Conservation (phyloP, 2,329 filamentous ascomycete species). For the Tolypocladium tundrense region DNA sequence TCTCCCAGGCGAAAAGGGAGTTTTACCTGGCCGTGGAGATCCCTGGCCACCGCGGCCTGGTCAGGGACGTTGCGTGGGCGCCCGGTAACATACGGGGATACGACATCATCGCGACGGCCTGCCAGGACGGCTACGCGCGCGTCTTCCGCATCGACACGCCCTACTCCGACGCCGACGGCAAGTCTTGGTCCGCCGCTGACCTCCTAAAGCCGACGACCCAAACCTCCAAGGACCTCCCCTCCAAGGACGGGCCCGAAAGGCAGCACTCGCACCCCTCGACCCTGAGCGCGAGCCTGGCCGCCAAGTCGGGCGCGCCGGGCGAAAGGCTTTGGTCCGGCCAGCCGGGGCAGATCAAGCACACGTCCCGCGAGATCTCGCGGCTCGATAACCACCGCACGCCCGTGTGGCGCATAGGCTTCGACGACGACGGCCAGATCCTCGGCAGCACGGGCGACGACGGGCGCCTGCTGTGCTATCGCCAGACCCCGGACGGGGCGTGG, state of each 20-base stretch:
- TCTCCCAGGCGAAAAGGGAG: slow-evolving; percentile 52
- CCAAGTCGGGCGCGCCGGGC: slow-evolving; percentile 33
- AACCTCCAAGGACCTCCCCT: slow-evolving; percentile 13
- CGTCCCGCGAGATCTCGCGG: slow-evolving; percentile 51
- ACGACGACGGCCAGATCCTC: slow-evolving; percentile 59
- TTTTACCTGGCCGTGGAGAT: slow-evolving; percentile 81
- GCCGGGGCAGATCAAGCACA: slow-evolving; percentile 57
- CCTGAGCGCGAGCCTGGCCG: slow-evolving; percentile 42
- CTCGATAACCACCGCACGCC: slow-evolving; percentile 59
- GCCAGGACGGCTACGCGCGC: slow-evolving; percentile 80
- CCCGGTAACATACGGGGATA: slow-evolving; percentile 83
- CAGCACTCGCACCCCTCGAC: slow-evolving; percentile 29
- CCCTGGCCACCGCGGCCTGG: slow-evolving; percentile 61
- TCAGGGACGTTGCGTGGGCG: slow-evolving; percentile 86
- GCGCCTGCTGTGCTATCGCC: slow-evolving; percentile 50
- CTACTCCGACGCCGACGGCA: slow-evolving; percentile 32
- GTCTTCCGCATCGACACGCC: slow-evolving; percentile 74
- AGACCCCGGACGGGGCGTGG: slow-evolving; percentile 47
- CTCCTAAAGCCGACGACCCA: slow-evolving; percentile 26
- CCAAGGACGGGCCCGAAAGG: slow-evolving; percentile 17
- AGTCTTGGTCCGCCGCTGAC: slow-evolving; percentile 38
- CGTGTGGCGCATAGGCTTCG: slow-evolving; percentile 67
- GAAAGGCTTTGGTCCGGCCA: slow-evolving; percentile 45
- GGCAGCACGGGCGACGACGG: slow-evolving; percentile 71
- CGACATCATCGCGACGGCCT: slow-evolving; percentile 83